A percentile compares a stretch with the other conserved stretches of the same genome.
Evolutionary conservation across 495 filamentous ascomycete species (phyloP).

Genomic region (Choiromyces venosus): DNA sequence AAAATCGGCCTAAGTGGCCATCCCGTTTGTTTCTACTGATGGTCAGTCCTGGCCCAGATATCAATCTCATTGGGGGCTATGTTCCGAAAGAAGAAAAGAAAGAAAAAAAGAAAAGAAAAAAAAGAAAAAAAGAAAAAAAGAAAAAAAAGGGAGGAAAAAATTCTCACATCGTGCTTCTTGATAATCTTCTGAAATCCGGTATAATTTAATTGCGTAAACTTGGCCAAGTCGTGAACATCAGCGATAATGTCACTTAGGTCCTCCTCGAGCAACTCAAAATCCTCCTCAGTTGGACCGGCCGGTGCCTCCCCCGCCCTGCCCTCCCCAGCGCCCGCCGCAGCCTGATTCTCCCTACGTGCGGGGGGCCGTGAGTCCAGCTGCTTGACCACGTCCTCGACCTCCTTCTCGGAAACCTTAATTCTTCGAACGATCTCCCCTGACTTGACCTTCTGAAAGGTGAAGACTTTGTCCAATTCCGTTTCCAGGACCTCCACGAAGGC

Average conservation of each 20-base stretch:
- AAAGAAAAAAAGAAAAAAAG: background rate
- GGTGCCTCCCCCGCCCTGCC: slow-evolving; percentile 23
- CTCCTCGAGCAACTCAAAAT: slow-evolving; percentile 90
- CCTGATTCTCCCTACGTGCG: slow-evolving; percentile 20
- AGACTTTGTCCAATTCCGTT: slow-evolving; percentile 90
- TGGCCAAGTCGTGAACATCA: slow-evolving; percentile 96
- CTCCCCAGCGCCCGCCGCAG: slow-evolving; percentile 43
- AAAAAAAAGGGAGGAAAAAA: slow-evolving; percentile 25
- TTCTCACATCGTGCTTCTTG: slow-evolving; percentile 93
- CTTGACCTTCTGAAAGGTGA: slow-evolving; percentile 92
- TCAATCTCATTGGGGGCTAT: background rate
- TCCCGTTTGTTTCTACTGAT: slow-evolving; percentile 73
- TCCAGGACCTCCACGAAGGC: slow-evolving; percentile 81
- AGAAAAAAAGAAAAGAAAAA: slow-evolving; percentile 1
- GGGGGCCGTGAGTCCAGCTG: slow-evolving; percentile 58
- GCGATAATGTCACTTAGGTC: slow-evolving; percentile 96
- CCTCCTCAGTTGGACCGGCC: slow-evolving; percentile 71
- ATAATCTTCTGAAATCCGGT: slow-evolving; percentile 99
- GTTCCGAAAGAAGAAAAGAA: slow-evolving; percentile 2
- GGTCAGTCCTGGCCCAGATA: slow-evolving; percentile 35
- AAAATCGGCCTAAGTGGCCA: slow-evolving; percentile 95
- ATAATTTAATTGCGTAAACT: slow-evolving; percentile 98
- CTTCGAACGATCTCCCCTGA: slow-evolving; percentile 86
- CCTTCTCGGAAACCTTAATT: slow-evolving; percentile 77
- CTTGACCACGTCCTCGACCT: slow-evolving; percentile 79